phyloP scores from a whole-genome alignment of 2,329 filamentous ascomycete genomes.

The Endoconidiophora laricicola region DNA sequence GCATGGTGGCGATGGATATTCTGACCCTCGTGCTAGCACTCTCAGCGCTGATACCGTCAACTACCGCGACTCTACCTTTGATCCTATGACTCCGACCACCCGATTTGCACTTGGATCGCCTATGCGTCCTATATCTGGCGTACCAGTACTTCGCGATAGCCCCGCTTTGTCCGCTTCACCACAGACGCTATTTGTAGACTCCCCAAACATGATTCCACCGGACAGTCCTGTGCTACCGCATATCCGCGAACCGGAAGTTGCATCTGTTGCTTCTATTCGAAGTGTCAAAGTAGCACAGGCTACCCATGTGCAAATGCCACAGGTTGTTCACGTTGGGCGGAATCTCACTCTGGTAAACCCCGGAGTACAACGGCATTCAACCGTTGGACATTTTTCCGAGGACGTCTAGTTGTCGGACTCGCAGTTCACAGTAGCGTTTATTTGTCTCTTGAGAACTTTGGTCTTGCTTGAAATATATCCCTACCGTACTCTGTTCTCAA shows the following conservation, averaged over 20 bases:
- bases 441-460: not conserved
- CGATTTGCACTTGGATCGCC: constrained; percentile 37
- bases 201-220: not conserved
- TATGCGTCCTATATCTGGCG: constrained; percentile 43
- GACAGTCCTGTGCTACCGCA: constrained; percentile 1
- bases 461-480: constrained; percentile 7
- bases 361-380: constrained; percentile 9
- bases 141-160: constrained; percentile 46
- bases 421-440: no score
- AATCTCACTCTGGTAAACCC: constrained; percentile 10
- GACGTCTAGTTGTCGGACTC: constrained; percentile 8
- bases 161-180: constrained; percentile 35
- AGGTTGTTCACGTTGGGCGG: constrained; percentile 8
- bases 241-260: not conserved
- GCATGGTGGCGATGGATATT: constrained; percentile 46
- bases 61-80: constrained; percentile 17
- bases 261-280: not conserved
- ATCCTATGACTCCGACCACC: constrained; percentile 22
- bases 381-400: constrained; percentile 11
- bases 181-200: not conserved
- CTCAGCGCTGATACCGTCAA: constrained; percentile 22
- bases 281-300: not conserved
- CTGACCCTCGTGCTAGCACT: constrained; percentile 28
- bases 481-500: constrained; percentile 4
- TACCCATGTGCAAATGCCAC: not conserved